Evolutionary conservation across 2,329 filamentous ascomycete species (phyloP).

Genomic region (Exserohilum turcica): DNA sequence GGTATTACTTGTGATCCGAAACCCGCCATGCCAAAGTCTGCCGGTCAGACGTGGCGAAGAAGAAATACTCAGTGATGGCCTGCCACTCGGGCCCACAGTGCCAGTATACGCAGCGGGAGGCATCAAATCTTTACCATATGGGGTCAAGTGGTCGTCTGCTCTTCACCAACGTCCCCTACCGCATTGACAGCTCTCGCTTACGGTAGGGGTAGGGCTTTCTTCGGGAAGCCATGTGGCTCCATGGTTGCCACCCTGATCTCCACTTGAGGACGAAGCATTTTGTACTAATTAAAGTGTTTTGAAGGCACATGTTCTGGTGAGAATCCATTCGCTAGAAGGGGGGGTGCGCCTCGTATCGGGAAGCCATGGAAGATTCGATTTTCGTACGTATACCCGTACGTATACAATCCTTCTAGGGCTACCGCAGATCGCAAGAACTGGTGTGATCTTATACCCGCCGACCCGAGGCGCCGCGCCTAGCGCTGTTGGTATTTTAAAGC

Average conservation of each 20-base stretch:
- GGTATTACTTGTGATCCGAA: conserved; percentile 33
- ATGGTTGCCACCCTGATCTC: conserved; percentile 4
- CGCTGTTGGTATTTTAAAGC: conserved; percentile 15
- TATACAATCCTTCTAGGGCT: conserved; percentile 5
- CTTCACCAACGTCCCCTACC: conserved; percentile 8
- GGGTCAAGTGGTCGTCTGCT: conserved; percentile 20
- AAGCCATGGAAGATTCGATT: conserved; percentile 8
- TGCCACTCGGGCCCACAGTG: conserved; percentile 26
- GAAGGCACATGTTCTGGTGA: neutral
- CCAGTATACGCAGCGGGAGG: conserved; percentile 24
- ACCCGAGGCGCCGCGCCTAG: conserved; percentile 27
- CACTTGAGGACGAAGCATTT: neutral
- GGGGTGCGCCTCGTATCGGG: neutral
- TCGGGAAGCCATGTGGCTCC: conserved; percentile 5
- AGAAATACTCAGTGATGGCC: conserved; percentile 23
- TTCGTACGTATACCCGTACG: conserved; percentile 12
- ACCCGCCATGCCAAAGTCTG: conserved; percentile 23
- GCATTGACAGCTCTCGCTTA: conserved; percentile 12
- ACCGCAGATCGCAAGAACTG: conserved; percentile 14
- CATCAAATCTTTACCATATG: conserved; percentile 36
- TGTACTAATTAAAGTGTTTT: neutral
- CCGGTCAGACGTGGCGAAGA: conserved; percentile 31
- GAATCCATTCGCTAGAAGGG: neutral
- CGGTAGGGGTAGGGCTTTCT: conserved; percentile 4
- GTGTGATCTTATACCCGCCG: conserved; percentile 25